These are phyloP conservation scores for Macrophomina tecta DNA, from an alignment of 2,329 filamentous ascomycete genomes.

Conservation along the genomic window DNA sequence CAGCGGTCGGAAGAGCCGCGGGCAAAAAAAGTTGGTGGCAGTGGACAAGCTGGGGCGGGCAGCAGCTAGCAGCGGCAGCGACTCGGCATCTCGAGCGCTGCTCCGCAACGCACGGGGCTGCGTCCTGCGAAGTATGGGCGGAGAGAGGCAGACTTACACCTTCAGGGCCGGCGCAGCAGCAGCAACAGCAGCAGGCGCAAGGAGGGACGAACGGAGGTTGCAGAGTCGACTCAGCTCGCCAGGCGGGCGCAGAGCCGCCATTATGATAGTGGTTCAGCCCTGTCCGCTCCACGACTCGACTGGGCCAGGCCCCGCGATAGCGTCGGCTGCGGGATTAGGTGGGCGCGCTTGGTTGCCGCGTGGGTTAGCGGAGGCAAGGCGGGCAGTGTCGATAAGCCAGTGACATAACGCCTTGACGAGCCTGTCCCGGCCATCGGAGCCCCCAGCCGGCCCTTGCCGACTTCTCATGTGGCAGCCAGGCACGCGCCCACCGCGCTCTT, in stretches of 20 bases:
- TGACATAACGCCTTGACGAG: conserved; percentile 23
- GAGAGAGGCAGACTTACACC: not conserved
- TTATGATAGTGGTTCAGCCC: conserved; percentile 19
- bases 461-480: not conserved
- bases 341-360: conserved; percentile 19
- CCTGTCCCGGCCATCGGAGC: conserved; percentile 3
- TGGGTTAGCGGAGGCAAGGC: conserved; percentile 22
- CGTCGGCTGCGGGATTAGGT: conserved; percentile 19
- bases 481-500: conserved; percentile 4
- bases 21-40: conserved; percentile 1
- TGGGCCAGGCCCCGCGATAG: conserved; percentile 22
- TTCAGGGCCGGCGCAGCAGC: not conserved
- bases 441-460: not conserved
- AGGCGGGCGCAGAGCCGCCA: conserved; percentile 14
- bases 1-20: conserved; percentile 2
- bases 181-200: not conserved
- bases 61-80: not conserved
- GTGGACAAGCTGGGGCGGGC: not conserved
- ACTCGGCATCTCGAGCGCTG: not conserved
- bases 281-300: not conserved
- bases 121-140: not conserved
- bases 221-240: not conserved
- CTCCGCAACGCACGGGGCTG: conserved; percentile 10
- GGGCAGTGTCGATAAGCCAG: conserved; percentile 18
- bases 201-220: not conserved